Conservation (phyloP, 2,329 filamentous ascomycete species). For the Dactylellina drechsleri region DNA sequence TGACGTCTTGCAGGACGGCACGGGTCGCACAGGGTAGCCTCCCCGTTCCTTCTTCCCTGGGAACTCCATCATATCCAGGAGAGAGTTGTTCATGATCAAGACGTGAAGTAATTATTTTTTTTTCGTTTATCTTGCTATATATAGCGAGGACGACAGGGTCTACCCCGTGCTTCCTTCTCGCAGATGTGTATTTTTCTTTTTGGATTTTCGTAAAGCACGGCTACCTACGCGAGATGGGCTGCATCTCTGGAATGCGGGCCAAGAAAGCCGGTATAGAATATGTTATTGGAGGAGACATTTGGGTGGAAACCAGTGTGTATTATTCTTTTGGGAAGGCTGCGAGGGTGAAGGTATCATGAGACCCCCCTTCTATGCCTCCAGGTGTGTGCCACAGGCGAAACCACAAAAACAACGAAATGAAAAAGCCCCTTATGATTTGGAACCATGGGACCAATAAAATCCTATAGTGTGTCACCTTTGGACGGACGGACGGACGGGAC, state of each 20-base stretch:
- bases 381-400: constrained; percentile 21
- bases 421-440: constrained; percentile 33
- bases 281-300: constrained; percentile 7
- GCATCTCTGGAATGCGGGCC: constrained; percentile 23
- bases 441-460: constrained; percentile 15
- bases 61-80: constrained; percentile 11
- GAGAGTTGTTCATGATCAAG: no score
- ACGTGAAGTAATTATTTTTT: not conserved
- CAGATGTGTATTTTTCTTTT: constrained; percentile 7
- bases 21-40: constrained; percentile 52
- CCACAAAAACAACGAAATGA: constrained; percentile 3
- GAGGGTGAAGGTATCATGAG: constrained; percentile 31
- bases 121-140: constrained; percentile 25
- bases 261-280: constrained; percentile 7
- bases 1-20: constrained; percentile 54
- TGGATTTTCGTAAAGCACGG: not conserved
- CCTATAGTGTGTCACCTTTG: not conserved
- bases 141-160: constrained; percentile 24
- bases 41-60: constrained; percentile 25
- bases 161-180: not conserved
- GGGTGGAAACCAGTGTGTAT: not conserved
- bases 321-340: constrained; percentile 33
- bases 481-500: no score
- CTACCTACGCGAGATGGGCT: constrained; percentile 1
- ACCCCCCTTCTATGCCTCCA: constrained; percentile 4